A percentile compares a stretch with the other conserved stretches of the same genome.
phyloP scores from a whole-genome alignment of 805 yeast genomes.

The Starmerella tilneyi region DNA sequence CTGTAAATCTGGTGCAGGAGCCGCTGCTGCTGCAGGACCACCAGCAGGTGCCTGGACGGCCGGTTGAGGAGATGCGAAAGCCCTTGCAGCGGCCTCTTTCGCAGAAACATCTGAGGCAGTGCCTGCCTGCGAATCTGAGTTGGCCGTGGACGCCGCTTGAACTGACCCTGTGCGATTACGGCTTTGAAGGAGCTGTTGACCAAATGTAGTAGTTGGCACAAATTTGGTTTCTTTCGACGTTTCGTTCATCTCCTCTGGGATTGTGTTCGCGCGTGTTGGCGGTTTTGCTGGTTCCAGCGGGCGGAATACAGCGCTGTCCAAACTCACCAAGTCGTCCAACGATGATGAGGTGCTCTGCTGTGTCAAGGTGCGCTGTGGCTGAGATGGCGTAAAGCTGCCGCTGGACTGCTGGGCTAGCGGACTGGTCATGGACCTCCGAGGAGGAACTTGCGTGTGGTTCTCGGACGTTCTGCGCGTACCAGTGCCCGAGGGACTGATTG shows the following conservation, averaged over 20 bases:
- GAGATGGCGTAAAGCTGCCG: conserved; percentile 13
- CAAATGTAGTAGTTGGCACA: conserved; percentile 77
- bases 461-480: too few relatives aligned
- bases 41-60: not conserved
- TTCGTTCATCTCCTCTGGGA: conserved; percentile 9
- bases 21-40: not conserved
- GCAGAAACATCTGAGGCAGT: too few relatives aligned
- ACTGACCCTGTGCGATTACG: conserved; percentile 2
- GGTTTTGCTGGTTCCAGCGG: conserved; percentile 20
- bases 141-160: conserved; percentile 26
- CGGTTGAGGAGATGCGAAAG: not conserved
- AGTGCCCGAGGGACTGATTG: too few relatives aligned
- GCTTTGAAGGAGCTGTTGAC: conserved; percentile 54
- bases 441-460: too few relatives aligned
- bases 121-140: too few relatives aligned
- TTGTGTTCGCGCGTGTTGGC: conserved; percentile 6
- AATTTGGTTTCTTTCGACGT: conserved; percentile 33
- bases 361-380: not conserved
- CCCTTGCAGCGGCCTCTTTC: not conserved
- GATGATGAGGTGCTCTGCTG: conserved; percentile 19
- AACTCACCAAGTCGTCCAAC: conserved; percentile 27
- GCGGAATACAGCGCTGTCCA: conserved; percentile 24
- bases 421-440: conserved; percentile 1
- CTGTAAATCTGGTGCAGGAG: not conserved
- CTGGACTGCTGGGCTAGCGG: conserved; percentile 1